Evolutionary conservation across 345 rosid genomes (phyloP), one percentile per base, ranked within the genome.

Genomic region (Cochlearia excelsa): DNA sequence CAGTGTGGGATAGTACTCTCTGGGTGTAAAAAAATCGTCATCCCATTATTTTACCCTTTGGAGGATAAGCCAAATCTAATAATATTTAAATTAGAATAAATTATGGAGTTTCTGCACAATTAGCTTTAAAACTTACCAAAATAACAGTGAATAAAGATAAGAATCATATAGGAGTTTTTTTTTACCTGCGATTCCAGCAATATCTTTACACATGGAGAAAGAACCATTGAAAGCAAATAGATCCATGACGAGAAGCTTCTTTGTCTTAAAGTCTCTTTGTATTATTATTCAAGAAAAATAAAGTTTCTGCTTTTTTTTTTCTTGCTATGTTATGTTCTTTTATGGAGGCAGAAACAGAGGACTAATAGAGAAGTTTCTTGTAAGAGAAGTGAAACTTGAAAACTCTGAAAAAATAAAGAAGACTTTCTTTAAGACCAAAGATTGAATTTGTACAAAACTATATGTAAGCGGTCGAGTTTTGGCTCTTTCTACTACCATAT

Each of bases 131-230:
- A 27, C 0, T 46, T 6, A 23, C 55, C 35, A 7, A 42, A 48
- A 45, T 62, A 1, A 4, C n/a, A 34, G 38, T 23, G 30, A 50
- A 44, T 26, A 62, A n/a, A 42, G 37, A 0, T 6, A 33, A 11
- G 23, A 52, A 35, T 7, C 39, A 61, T 61, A 26, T 26, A 35
- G 2, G 59, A 46, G 6, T 7, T 3, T 16, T 66, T 16, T 16
- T 16, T 16, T 33, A 77, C 81, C 81, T 38, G 81, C 89, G 54
- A 84, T 67, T 75, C 97, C 97, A 48, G 92, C 95, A 50, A 80
- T 82, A 83, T 80, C 84, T 54, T 69, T 77, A 53, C 70, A 76
- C 66, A 68, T 34, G 30, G 70, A 45, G 46, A 57, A 40, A 71
- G 69, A 42, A 54, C 59, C 53, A 59, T 27, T 10, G n/a, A 59